phyloP scores from a whole-genome alignment of 164 flowering plant genomes.

The Liquidambar formosana region DNA sequence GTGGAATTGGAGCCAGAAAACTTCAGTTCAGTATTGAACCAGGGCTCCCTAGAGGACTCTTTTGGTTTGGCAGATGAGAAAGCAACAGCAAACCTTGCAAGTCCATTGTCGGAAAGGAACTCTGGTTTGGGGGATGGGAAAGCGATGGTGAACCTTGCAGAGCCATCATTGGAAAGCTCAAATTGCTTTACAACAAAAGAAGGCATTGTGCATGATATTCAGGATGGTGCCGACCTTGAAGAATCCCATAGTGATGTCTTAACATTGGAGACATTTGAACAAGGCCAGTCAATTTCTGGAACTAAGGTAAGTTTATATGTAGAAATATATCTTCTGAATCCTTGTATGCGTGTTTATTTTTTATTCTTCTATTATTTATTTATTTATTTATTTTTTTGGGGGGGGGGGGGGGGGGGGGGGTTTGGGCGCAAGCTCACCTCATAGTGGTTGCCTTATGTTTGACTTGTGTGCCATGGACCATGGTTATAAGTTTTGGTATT shows the following conservation, averaged over 20 bases:
- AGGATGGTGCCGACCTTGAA: conserved; percentile 4
- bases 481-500: no score
- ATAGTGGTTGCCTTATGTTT: no score
- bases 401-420: no score
- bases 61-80: conserved; percentile 12
- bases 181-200: background rate
- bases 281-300: conserved; percentile 14
- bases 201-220: conserved; percentile 6
- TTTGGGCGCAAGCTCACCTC: no score
- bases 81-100: background rate
- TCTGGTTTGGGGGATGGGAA: conserved; percentile 9
- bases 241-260: conserved; percentile 9
- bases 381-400: no score
- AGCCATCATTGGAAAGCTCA: conserved; percentile 19
- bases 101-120: conserved; percentile 6
- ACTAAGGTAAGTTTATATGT: conserved; percentile 25
- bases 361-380: no score
- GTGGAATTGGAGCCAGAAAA: conserved; percentile 10
- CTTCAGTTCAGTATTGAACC: conserved; percentile 1
- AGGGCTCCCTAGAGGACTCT: background rate
- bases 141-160: conserved; percentile 7
- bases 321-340: no score
- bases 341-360: no score
- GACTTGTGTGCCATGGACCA: no score
- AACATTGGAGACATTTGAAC: conserved; percentile 13